These are phyloP conservation scores for Immersiella caudata DNA, from an alignment of 495 filamentous ascomycete genomes.

Conservation along the genomic window DNA sequence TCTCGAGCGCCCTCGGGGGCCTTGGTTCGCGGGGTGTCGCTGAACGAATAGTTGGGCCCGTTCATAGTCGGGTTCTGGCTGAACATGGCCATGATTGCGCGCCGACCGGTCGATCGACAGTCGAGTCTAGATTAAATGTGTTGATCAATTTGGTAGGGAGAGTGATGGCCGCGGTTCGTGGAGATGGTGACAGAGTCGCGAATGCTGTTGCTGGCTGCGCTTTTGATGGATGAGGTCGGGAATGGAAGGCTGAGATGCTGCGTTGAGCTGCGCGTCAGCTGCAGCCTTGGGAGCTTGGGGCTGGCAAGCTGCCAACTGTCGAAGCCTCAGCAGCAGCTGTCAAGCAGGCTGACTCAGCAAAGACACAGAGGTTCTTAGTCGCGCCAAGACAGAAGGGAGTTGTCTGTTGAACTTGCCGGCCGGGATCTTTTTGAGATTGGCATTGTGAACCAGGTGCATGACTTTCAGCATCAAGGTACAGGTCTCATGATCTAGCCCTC, in stretches of 20 bases:
- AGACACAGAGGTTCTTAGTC: neutral
- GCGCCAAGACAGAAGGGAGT: conserved; percentile 5
- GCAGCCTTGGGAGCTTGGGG: conserved; percentile 43
- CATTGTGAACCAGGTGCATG: neutral
- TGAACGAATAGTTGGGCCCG: conserved; percentile 63
- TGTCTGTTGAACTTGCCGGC: conserved; percentile 6
- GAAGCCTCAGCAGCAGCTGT: neutral
- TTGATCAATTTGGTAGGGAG: neutral
- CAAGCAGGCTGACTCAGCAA: conserved; percentile 35
- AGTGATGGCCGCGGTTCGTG: conserved; percentile 11
- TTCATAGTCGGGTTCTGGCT: conserved; percentile 64
- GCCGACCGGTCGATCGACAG: neutral
- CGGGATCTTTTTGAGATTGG: neutral
- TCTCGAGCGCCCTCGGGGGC: conserved; percentile 56
- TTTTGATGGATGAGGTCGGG: conserved; percentile 9
- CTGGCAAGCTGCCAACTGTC: conserved; percentile 18
- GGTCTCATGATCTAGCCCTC: neutral
- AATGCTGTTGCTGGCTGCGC: neutral
- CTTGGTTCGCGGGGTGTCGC: conserved; percentile 49
- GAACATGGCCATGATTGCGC: conserved; percentile 55
- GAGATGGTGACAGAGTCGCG: neutral
- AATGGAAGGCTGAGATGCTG: neutral
- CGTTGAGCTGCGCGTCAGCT: conserved; percentile 47
- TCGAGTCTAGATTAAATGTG: neutral
- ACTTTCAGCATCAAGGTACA: neutral